A percentile compares a stretch with the other conserved stretches of the same genome.
phyloP scores from a whole-genome alignment of 2,329 filamentous ascomycete species.

The Fulvia fulva region DNA sequence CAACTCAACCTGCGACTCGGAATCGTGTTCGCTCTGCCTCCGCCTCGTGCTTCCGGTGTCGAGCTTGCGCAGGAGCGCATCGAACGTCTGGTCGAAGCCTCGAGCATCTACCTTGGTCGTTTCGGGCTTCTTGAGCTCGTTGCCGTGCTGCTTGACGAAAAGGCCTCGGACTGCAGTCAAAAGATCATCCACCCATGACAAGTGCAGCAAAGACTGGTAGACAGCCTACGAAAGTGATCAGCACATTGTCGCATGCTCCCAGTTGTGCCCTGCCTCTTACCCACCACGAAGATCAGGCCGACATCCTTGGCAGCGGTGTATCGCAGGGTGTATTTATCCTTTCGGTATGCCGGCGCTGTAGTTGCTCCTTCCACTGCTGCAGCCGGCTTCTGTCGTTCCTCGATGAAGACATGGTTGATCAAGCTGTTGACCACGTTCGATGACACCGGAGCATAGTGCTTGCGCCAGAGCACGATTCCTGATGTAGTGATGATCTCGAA shows the following conservation, averaged over 20 bases:
- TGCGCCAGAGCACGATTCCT: conserved; percentile 94
- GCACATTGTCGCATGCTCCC: conserved; percentile 1
- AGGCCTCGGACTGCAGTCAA: conserved; percentile 92
- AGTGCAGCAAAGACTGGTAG: conserved; percentile 89
- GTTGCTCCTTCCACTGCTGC: conserved; percentile 52
- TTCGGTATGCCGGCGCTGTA: conserved; percentile 70
- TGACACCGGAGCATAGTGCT: conserved; percentile 74
- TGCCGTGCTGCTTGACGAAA: conserved; percentile 84
- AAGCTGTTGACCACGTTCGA: conserved; percentile 86
- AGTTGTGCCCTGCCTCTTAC: conserved; percentile 28
- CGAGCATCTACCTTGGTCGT: conserved; percentile 73
- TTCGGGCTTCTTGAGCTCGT: conserved; percentile 77
- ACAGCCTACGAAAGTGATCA: conserved; percentile 64
- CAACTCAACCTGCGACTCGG: conserved; percentile 42
- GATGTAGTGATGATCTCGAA: conserved; percentile 97
- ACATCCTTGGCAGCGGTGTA: conserved; percentile 92
- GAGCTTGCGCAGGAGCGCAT: conserved; percentile 83
- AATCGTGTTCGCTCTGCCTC: conserved; percentile 26
- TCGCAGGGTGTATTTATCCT: conserved; percentile 90
- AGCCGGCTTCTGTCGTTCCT: conserved; percentile 69
- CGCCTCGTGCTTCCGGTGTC: conserved; percentile 47
- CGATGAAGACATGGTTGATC: conserved; percentile 95
- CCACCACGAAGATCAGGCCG: conserved; percentile 89
- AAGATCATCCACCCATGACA: conserved; percentile 95
- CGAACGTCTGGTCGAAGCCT: conserved; percentile 87